A percentile compares a stretch with the other conserved stretches of the same genome.
These are phyloP conservation scores for Lotmaria passim DNA, from an alignment of 208 protist genomes.

Conservation along the genomic window DNA sequence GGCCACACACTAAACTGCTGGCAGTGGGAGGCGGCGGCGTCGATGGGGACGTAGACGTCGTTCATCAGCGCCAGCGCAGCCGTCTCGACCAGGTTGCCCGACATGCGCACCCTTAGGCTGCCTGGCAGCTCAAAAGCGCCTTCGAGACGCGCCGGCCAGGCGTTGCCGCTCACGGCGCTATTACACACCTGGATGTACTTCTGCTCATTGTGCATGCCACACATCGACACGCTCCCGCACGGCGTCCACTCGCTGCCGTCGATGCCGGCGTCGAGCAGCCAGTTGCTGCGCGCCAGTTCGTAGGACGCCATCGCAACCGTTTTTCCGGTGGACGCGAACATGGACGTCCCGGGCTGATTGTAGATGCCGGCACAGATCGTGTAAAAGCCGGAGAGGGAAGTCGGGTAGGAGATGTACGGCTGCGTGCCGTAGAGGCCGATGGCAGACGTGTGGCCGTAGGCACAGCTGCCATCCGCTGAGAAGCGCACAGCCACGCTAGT, in stretches of 20 bases:
- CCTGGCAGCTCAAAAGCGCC: slow-evolving; percentile 41
- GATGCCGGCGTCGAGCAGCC: slow-evolving; percentile 44
- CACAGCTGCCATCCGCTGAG: slow-evolving; percentile 40
- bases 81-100: slow-evolving; percentile 32
- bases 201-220: slow-evolving; percentile 37
- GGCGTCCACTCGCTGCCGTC: slow-evolving; percentile 40
- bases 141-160: slow-evolving; percentile 48
- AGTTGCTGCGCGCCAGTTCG: slow-evolving; percentile 35
- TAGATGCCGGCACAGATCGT: slow-evolving; percentile 44
- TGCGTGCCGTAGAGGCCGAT: slow-evolving; percentile 24
- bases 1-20: slow-evolving; percentile 40
- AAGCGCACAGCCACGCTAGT: slow-evolving; percentile 40
- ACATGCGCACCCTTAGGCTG: slow-evolving; percentile 42
- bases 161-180: slow-evolving; percentile 16
- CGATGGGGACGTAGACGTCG: slow-evolving; percentile 42
- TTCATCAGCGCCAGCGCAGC: slow-evolving; percentile 37
- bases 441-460: slow-evolving; percentile 34
- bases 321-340: slow-evolving; percentile 43
- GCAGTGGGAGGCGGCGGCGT: slow-evolving; percentile 44
- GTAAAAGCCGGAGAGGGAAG: slow-evolving; percentile 36
- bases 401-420: slow-evolving; percentile 35
- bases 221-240: slow-evolving; percentile 48
- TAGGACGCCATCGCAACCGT: slow-evolving; percentile 37
- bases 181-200: slow-evolving; percentile 50
- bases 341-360: slow-evolving; percentile 30